phyloP scores from a whole-genome alignment of 2,329 filamentous ascomycete genomes.

The Trichoderma sp. region DNA sequence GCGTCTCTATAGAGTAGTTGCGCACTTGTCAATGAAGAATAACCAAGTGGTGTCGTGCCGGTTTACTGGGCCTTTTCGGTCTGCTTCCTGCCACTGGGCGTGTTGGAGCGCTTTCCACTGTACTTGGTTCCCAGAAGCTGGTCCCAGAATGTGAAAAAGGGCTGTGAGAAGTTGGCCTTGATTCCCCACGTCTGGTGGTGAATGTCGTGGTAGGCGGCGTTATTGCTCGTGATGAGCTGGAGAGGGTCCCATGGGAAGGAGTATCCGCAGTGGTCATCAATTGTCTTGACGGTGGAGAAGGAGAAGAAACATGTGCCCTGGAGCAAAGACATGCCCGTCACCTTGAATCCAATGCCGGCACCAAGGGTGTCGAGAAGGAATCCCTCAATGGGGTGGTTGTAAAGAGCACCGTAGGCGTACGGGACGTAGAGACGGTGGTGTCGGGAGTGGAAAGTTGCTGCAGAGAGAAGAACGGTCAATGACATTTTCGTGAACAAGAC shows the following conservation, averaged over 20 bases:
- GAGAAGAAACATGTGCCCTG: slow-evolving; percentile 90
- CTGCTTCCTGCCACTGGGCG: slow-evolving; percentile 40
- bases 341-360: slow-evolving; percentile 77
- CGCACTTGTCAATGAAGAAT: neutral
- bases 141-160: slow-evolving; percentile 97
- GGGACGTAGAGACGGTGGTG: slow-evolving; percentile 97
- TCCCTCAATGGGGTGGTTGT: slow-evolving; percentile 93
- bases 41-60: slow-evolving; percentile 1
- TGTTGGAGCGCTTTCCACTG: slow-evolving; percentile 56
- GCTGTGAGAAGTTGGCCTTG: slow-evolving; percentile 89
- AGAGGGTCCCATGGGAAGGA: slow-evolving; percentile 92
- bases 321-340: slow-evolving; percentile 76
- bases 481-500: slow-evolving; percentile 51
- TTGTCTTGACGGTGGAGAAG: slow-evolving; percentile 87
- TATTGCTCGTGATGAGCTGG: slow-evolving; percentile 89
- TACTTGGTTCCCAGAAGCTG: slow-evolving; percentile 76
- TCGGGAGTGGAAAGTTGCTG: slow-evolving; percentile 75
- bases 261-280: slow-evolving; percentile 97
- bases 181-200: slow-evolving; percentile 99
- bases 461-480: slow-evolving; percentile 36
- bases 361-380: slow-evolving; percentile 91
- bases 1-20: neutral
- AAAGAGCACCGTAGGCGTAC: slow-evolving; percentile 93
- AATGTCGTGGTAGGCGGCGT: slow-evolving; percentile 94
- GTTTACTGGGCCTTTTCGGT: slow-evolving; percentile 27